Evolutionary conservation across 176 grass and related monocot genomes (phyloP).

Genomic region (Typha latifolia): DNA sequence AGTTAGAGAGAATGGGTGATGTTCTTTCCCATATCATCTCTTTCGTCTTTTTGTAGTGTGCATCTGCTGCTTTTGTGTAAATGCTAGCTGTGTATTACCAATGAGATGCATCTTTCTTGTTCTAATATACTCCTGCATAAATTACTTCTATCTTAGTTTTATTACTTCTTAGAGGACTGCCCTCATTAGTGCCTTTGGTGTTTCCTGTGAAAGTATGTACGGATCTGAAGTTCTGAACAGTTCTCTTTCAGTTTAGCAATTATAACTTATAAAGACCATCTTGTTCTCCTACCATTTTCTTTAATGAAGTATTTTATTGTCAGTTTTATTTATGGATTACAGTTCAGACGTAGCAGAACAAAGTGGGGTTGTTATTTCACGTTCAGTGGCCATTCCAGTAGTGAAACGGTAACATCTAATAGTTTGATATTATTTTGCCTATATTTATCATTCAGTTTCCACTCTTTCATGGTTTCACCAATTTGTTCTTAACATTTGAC

Average conservation of each 20-base stretch:
- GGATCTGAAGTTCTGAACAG: no score
- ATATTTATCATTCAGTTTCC: background rate
- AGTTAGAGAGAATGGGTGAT: constrained; percentile 86
- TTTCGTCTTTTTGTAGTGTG: background rate
- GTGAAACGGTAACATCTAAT: constrained; percentile 43
- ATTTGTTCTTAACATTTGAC: background rate
- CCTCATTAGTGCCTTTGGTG: no score
- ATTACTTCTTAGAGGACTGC: no score
- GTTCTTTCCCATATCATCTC: constrained; percentile 11
- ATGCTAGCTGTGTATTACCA: background rate
- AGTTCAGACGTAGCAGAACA: constrained; percentile 82
- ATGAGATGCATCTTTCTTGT: no score
- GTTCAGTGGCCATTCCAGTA: constrained; percentile 50
- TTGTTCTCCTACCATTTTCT: background rate
- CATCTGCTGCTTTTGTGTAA: background rate
- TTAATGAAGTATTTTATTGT: background rate
- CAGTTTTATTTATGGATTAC: constrained; percentile 14
- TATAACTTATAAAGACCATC: no score
- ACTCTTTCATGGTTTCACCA: no score
- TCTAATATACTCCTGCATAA: no score
- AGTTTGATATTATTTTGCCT: background rate
- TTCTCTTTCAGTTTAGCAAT: no score
- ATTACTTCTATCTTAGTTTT: no score
- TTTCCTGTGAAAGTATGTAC: no score
- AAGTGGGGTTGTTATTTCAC: constrained; percentile 55